Percentiles rank a stretch among this genome's conserved stretches.
These are phyloP conservation scores for Lanmaoa pseudosensibilis DNA, from an alignment of 768 basidiomycete genomes.

Conservation along the genomic window DNA sequence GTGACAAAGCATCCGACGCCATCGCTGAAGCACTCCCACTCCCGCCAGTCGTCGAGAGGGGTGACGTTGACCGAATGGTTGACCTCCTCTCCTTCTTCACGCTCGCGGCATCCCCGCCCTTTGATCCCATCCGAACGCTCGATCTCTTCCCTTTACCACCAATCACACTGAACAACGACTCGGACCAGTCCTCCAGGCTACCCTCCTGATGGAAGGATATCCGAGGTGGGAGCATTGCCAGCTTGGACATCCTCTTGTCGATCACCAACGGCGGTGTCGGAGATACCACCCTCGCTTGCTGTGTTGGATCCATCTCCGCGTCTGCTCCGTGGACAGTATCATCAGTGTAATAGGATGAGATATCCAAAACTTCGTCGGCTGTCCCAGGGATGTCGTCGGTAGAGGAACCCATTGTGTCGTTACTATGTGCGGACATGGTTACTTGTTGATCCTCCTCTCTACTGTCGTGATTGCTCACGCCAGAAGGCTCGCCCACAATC, in stretches of 20 bases:
- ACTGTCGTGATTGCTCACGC: background rate
- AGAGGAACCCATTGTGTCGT: background rate
- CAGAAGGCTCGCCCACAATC: constrained; percentile 8
- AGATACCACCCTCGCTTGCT: constrained; percentile 7
- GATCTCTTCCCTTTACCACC: constrained; percentile 30
- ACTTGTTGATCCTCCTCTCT: constrained; percentile 1
- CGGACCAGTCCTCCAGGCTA: constrained; percentile 55
- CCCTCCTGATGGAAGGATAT: constrained; percentile 52
- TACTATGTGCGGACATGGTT: background rate
- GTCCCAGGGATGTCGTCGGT: constrained; percentile 21
- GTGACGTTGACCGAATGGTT: constrained; percentile 17
- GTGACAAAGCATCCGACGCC: constrained; percentile 3
- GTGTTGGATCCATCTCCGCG: constrained; percentile 7
- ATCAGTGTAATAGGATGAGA: constrained; percentile 23
- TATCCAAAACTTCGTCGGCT: constrained; percentile 30
- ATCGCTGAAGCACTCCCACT: background rate
- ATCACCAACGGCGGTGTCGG: constrained; percentile 36
- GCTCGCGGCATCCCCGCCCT: background rate
- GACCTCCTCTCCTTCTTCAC: constrained; percentile 19
- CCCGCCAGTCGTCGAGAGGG: background rate
- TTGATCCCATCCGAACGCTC: constrained; percentile 3
- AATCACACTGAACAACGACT: constrained; percentile 53
- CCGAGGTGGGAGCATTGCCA: constrained; percentile 45
- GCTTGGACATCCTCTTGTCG: constrained; percentile 22
- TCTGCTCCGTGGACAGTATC: constrained; percentile 2